Conservation (phyloP, 2,329 filamentous ascomycete genomes). For the Tympanopsis confertula region DNA sequence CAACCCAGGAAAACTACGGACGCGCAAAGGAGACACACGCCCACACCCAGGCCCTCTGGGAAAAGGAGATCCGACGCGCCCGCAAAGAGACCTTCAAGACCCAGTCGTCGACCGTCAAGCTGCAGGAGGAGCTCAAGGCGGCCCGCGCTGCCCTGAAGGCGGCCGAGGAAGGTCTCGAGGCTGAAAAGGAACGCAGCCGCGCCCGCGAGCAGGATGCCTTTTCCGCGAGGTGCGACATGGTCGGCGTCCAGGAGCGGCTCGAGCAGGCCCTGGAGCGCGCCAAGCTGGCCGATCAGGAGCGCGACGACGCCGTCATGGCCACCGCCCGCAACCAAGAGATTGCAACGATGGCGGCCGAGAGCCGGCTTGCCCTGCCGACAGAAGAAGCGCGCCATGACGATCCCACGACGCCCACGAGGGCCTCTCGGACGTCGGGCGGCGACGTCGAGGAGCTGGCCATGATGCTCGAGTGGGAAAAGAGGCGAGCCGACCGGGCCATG, state of each 20-base stretch:
- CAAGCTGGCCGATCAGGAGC: conserved; percentile 60
- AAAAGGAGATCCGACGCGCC: conserved; percentile 60
- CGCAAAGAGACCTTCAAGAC: conserved; percentile 66
- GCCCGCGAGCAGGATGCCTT: conserved; percentile 61
- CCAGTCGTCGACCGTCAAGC: conserved; percentile 56
- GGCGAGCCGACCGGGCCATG: conserved; percentile 54
- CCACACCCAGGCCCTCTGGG: conserved; percentile 57
- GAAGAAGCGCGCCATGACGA: conserved; percentile 44
- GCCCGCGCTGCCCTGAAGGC: conserved; percentile 40
- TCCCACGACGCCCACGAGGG: conserved; percentile 48
- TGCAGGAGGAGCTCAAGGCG: conserved; percentile 64
- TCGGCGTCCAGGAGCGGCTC: conserved; percentile 55
- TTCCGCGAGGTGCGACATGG: conserved; percentile 52
- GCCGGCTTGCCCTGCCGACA: conserved; percentile 53
- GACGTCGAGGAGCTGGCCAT: conserved; percentile 16
- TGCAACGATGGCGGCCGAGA: conserved; percentile 60
- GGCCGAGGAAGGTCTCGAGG: conserved; percentile 45
- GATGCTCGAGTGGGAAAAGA: conserved; percentile 11
- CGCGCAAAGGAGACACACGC: conserved; percentile 59
- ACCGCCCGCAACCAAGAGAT: conserved; percentile 65
- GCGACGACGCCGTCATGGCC: conserved; percentile 58
- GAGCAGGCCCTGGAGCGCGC: conserved; percentile 50
- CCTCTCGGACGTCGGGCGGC: conserved; percentile 29
- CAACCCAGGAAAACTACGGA: conserved; percentile 52
- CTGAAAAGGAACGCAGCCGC: conserved; percentile 49